A percentile compares a stretch with the other conserved stretches of the same genome.
These are phyloP conservation scores for Dactylellina leptospora DNA, from an alignment of 2,329 filamentous ascomycete genomes.

Conservation along the genomic window DNA sequence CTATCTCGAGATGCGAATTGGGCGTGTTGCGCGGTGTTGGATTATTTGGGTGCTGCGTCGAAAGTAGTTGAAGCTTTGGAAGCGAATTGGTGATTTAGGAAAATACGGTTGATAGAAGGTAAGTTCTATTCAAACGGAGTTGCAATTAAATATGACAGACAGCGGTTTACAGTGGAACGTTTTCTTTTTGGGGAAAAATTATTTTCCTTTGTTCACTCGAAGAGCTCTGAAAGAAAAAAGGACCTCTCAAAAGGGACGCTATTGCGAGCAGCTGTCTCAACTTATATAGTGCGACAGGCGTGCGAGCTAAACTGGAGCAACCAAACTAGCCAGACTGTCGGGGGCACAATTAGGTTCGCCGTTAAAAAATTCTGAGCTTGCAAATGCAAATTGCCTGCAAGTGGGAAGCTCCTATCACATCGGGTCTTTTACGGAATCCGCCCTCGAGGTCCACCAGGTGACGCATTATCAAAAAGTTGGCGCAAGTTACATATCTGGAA, in stretches of 20 bases:
- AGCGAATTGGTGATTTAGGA: neutral
- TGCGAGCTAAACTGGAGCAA: conserved; percentile 9
- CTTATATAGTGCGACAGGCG: conserved; percentile 44
- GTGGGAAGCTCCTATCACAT: conserved; percentile 30
- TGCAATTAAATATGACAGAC: conserved; percentile 12
- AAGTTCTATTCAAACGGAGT: conserved; percentile 16
- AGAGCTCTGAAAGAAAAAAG: conserved; percentile 38
- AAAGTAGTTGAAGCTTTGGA: neutral
- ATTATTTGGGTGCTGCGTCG: neutral
- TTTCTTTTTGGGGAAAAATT: conserved; percentile 32
- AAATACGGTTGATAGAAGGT: conserved; percentile 6
- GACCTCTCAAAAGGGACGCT: conserved; percentile 40
- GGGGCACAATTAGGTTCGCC: conserved; percentile 19
- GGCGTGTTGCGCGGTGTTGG: conserved; percentile 33
- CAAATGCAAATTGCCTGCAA: conserved; percentile 24
- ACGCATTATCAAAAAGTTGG: conserved; percentile 23
- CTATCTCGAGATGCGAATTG: neutral
- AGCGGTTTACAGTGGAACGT: conserved; percentile 19
- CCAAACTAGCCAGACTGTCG: conserved; percentile 17
- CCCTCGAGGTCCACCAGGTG: conserved; percentile 33
- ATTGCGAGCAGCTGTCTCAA: conserved; percentile 47
- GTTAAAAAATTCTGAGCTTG: conserved; percentile 17
- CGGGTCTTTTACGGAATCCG: conserved; percentile 8
- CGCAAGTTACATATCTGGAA: neutral
- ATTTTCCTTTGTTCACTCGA: conserved; percentile 29